phyloP scores from a whole-genome alignment of 805 yeast species.

The Kodamaea leandrae region DNA sequence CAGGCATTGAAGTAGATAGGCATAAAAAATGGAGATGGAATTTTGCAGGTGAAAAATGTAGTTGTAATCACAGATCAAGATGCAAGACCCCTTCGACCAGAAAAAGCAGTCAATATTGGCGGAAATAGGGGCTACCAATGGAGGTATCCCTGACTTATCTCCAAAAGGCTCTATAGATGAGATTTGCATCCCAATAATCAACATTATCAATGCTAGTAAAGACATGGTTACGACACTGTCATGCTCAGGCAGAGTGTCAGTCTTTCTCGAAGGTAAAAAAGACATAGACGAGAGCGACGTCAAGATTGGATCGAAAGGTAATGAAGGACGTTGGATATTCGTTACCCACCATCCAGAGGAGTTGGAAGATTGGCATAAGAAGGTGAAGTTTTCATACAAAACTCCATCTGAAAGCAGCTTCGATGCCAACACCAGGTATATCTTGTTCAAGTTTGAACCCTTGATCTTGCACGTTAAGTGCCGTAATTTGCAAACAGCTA shows the following conservation, averaged over 20 bases:
- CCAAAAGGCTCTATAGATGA: conserved; percentile 88
- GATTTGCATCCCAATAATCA: conserved; percentile 68
- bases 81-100: conserved; percentile 61
- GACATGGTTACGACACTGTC: conserved; percentile 85
- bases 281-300: conserved; percentile 16
- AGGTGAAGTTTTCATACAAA: conserved; percentile 20
- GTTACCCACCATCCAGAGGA: conserved; percentile 63
- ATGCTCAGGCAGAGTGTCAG: conserved; percentile 84
- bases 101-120: conserved; percentile 54
- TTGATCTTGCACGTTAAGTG: conserved; percentile 82
- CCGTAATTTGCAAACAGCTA: conserved; percentile 56
- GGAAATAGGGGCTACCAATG: conserved; percentile 48
- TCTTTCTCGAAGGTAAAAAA: conserved; percentile 74
- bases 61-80: conserved; percentile 12
- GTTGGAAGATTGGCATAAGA: conserved; percentile 49
- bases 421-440: conserved; percentile 43
- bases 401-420: conserved; percentile 6
- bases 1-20: conserved; percentile 47
- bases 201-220: conserved; percentile 56
- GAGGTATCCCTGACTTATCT: conserved; percentile 57
- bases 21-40: neutral
- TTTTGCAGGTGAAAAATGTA: neutral
- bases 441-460: conserved; percentile 81
- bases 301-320: conserved; percentile 78
- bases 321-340: conserved; percentile 80